Conservation (phyloP, 2,329 filamentous ascomycete genomes). For the Aureobasidium sp. region DNA sequence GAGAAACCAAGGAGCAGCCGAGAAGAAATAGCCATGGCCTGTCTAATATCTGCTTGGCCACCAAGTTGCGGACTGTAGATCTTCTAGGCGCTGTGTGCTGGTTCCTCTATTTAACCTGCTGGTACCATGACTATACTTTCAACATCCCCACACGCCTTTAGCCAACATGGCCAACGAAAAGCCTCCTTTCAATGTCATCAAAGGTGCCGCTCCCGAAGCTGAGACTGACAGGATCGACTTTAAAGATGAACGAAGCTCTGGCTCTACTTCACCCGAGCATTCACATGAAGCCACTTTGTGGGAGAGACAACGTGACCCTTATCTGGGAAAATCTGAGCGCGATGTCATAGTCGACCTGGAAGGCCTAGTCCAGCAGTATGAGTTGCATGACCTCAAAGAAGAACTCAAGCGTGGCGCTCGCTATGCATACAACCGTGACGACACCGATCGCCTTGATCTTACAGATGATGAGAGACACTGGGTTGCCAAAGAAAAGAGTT, state of each 20-base stretch:
- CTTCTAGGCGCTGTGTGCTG: neutral
- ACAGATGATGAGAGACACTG: slow-evolving; percentile 52
- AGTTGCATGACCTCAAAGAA: slow-evolving; percentile 21
- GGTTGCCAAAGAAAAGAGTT: slow-evolving; percentile 53
- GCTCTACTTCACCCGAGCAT: neutral
- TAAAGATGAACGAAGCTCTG: slow-evolving; percentile 9
- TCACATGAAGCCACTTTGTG: neutral
- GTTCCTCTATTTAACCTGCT: neutral
- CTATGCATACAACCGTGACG: slow-evolving; percentile 21
- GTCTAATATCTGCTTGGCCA: slow-evolving; percentile 4
- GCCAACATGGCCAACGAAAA: slow-evolving; percentile 1
- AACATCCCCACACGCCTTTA: neutral
- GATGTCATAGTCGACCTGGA: slow-evolving; percentile 24
- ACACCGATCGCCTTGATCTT: slow-evolving; percentile 35
- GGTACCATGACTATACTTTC: neutral
- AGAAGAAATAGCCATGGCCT: neutral
- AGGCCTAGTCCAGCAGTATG: slow-evolving; percentile 20
- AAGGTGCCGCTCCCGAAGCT: neutral
- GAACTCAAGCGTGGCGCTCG: slow-evolving; percentile 23
- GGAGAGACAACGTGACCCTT: slow-evolving; percentile 22
- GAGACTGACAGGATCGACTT: slow-evolving; percentile 8
- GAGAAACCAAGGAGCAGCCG: neutral
- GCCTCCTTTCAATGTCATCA: neutral
- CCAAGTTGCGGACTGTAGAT: neutral
- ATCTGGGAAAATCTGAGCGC: slow-evolving; percentile 25